Evolutionary conservation across 768 basidiomycete genomes (phyloP).

Genomic region (Polyporus arcularius): DNA sequence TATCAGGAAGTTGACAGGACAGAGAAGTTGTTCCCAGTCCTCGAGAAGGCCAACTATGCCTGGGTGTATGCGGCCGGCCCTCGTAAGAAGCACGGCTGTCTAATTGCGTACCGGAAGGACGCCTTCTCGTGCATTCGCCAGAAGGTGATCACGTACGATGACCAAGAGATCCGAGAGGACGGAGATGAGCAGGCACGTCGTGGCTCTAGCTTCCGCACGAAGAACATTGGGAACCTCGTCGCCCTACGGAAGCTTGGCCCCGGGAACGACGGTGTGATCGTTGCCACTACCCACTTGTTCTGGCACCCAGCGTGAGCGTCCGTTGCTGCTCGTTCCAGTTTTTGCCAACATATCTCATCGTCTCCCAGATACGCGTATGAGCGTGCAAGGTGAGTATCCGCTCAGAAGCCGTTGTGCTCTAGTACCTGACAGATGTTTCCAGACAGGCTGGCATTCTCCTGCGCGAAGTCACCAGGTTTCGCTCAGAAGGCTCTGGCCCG

Average conservation of each 20-base stretch:
- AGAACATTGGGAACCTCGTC: slow-evolving; percentile 78
- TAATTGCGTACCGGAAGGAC: slow-evolving; percentile 69
- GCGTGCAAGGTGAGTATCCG: slow-evolving; percentile 56
- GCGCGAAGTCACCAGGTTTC: slow-evolving; percentile 61
- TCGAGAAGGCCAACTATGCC: slow-evolving; percentile 65
- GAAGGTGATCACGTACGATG: slow-evolving; percentile 68
- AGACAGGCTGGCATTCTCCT: slow-evolving; percentile 81
- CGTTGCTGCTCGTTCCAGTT: neutral
- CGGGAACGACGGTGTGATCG: slow-evolving; percentile 56
- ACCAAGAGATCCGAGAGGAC: slow-evolving; percentile 48
- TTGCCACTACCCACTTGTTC: slow-evolving; percentile 92
- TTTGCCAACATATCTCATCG: slow-evolving; percentile 1
- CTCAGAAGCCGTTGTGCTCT: neutral
- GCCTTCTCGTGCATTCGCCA: slow-evolving; percentile 49
- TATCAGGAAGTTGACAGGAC: slow-evolving; percentile 85
- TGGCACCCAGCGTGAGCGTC: slow-evolving; percentile 84
- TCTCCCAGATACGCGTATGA: slow-evolving; percentile 73
- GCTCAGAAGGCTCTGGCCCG: slow-evolving; percentile 37
- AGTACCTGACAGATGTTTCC: slow-evolving; percentile 7
- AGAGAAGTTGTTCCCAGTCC: slow-evolving; percentile 66
- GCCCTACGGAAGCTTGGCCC: slow-evolving; percentile 53
- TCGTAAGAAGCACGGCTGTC: slow-evolving; percentile 82
- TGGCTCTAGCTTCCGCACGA: slow-evolving; percentile 69
- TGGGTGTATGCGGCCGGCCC: slow-evolving; percentile 69
- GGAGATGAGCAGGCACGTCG: slow-evolving; percentile 38